phyloP scores from a whole-genome alignment of 257 asterid species.

The Anisodus acutangulus region DNA sequence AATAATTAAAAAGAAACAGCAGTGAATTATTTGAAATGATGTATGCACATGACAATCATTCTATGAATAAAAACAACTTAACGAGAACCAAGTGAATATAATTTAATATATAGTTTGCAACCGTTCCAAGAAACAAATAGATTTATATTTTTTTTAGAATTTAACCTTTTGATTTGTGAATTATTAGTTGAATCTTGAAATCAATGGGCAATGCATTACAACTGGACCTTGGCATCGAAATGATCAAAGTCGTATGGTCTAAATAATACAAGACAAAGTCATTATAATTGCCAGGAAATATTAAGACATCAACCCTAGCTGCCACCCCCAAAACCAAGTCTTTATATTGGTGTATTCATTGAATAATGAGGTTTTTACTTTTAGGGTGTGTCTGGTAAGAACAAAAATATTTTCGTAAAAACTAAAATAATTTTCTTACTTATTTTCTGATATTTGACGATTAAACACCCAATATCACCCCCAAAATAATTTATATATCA shows the following conservation, averaged over 20 bases:
- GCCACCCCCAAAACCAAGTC: slow-evolving; percentile 34
- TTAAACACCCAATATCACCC: neutral
- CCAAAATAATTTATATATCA: neutral
- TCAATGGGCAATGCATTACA: slow-evolving; percentile 13
- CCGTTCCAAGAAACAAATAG: neutral
- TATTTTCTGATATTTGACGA: too few relatives aligned
- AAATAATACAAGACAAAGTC: slow-evolving; percentile 65
- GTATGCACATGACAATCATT: slow-evolving; percentile 29
- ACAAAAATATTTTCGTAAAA: slow-evolving; percentile 19
- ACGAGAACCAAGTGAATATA: neutral
- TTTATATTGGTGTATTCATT: slow-evolving; percentile 18
- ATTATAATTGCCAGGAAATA: slow-evolving; percentile 54
- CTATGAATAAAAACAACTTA: slow-evolving; percentile 17
- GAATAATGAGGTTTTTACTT: neutral
- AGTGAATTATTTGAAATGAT: slow-evolving; percentile 25
- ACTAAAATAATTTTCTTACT: neutral
- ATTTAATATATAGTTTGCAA: slow-evolving; percentile 2
- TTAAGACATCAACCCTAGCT: slow-evolving; percentile 59
- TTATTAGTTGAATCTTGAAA: slow-evolving; percentile 25
- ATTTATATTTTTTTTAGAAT: neutral
- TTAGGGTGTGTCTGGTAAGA: slow-evolving; percentile 4
- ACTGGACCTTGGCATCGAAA: slow-evolving; percentile 50
- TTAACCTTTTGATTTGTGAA: neutral
- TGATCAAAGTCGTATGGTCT: slow-evolving; percentile 67
- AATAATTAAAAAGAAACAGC: neutral